A percentile compares a stretch with the other conserved stretches of the same genome.
These are phyloP conservation scores for Aspergillus proliferans DNA, from an alignment of 2,329 filamentous ascomycete genomes.

Conservation along the genomic window DNA sequence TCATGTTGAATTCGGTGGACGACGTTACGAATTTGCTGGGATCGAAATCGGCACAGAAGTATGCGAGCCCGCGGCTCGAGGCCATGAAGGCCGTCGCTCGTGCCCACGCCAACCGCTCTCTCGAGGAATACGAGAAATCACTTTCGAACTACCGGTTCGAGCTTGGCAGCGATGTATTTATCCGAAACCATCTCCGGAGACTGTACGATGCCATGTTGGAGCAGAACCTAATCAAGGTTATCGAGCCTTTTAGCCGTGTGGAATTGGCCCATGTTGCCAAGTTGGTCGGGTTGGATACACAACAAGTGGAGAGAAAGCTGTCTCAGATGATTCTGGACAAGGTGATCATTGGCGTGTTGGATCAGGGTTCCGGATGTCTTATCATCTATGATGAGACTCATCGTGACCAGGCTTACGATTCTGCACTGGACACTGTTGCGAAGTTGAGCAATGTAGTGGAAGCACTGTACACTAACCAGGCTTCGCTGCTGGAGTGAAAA, in stretches of 20 bases:
- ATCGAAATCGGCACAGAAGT: slow-evolving; percentile 94
- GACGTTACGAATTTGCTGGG: slow-evolving; percentile 93
- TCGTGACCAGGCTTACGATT: slow-evolving; percentile 88
- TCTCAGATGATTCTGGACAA: slow-evolving; percentile 99
- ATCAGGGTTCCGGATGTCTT: slow-evolving; percentile 94
- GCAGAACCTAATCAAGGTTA: slow-evolving; percentile 99
- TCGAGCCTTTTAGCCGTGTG: slow-evolving; percentile 95
- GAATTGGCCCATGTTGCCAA: slow-evolving; percentile 96
- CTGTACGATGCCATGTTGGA: slow-evolving; percentile 98
- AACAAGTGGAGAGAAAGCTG: slow-evolving; percentile 95
- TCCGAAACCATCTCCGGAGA: slow-evolving; percentile 90
- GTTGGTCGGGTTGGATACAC: slow-evolving; percentile 93
- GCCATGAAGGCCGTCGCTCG: slow-evolving; percentile 98
- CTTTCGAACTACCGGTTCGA: slow-evolving; percentile 87
- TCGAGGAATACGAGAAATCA: slow-evolving; percentile 95
- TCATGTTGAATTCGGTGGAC: slow-evolving; percentile 96
- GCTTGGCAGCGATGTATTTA: slow-evolving; percentile 89
- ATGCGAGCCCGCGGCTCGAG: slow-evolving; percentile 90
- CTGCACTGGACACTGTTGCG: slow-evolving; percentile 88
- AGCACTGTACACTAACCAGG: slow-evolving; percentile 95
- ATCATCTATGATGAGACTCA: slow-evolving; percentile 96
- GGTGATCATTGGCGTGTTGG: slow-evolving; percentile 93
- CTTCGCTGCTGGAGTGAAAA: slow-evolving; percentile 76
- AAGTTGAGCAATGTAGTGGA: slow-evolving; percentile 97
- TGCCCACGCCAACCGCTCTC: slow-evolving; percentile 87